Percentiles rank a stretch among this genome's conserved stretches.
phyloP scores from a whole-genome alignment of 2,329 filamentous ascomycete species.

The Trichoderma gracile region DNA sequence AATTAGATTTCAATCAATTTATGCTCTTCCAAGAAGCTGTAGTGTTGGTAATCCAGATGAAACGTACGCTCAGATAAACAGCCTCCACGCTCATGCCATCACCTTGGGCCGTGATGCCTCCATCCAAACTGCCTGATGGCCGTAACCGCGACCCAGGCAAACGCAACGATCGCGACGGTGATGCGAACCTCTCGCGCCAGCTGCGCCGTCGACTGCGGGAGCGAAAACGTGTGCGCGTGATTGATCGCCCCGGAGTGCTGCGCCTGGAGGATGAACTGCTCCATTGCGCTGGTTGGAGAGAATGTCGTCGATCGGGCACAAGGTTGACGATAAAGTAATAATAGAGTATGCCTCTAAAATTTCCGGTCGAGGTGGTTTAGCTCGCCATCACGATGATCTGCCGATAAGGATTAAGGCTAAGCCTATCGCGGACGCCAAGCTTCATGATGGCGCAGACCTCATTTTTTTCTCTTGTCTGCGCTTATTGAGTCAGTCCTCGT shows the following conservation, averaged over 20 bases:
- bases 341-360: background rate
- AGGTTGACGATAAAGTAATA: too few relatives aligned
- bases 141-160: constrained; percentile 30
- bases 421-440: background rate
- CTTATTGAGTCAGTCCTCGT: background rate
- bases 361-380: background rate
- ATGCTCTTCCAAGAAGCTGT: background rate
- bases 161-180: constrained; percentile 30
- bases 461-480: background rate
- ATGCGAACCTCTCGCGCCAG: constrained; percentile 30
- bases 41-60: background rate
- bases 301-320: background rate
- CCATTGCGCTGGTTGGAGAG: constrained; percentile 24
- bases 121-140: constrained; percentile 26
- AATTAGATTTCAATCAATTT: background rate
- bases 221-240: constrained; percentile 28
- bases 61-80: background rate
- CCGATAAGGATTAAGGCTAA: background rate
- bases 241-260: constrained; percentile 29
- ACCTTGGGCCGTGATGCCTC: constrained; percentile 1
- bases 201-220: constrained; percentile 26
- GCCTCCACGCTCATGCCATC: background rate
- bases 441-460: background rate
- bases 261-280: constrained; percentile 31
- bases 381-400: constrained; percentile 1